phyloP scores from a whole-genome alignment of 371 early-diverging fungal genomes.

The Mortierella polycephala region DNA sequence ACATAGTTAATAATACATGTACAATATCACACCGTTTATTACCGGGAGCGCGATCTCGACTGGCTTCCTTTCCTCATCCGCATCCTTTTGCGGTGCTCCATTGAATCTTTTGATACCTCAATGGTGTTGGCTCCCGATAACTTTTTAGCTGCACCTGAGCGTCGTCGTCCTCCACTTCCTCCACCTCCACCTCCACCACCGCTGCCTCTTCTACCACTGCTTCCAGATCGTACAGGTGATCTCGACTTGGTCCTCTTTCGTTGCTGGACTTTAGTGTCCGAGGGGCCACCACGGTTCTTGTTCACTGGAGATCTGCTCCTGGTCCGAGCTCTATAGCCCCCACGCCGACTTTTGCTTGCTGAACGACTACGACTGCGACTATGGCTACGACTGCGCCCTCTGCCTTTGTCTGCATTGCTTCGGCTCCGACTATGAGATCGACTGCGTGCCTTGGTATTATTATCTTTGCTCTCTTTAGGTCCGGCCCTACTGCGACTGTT shows the following conservation, averaged over 20 bases:
- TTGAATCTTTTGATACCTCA: slow-evolving; percentile 30
- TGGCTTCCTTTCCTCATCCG: slow-evolving; percentile 23
- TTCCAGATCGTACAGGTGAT: slow-evolving; percentile 24
- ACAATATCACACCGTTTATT: background rate
- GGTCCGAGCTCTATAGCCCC: slow-evolving; percentile 13
- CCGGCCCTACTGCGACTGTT: slow-evolving; percentile 2
- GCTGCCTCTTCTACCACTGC: slow-evolving; percentile 10
- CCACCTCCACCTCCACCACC: slow-evolving; percentile 25
- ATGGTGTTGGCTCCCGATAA: slow-evolving; percentile 31
- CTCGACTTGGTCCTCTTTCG: slow-evolving; percentile 24
- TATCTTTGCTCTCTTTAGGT: slow-evolving; percentile 7
- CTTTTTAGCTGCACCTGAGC: slow-evolving; percentile 14
- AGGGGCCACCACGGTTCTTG: slow-evolving; percentile 10
- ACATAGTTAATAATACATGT: slow-evolving; percentile 6
- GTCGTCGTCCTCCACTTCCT: slow-evolving; percentile 11
- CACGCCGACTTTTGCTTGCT: slow-evolving; percentile 1
- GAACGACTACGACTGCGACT: slow-evolving; percentile 4
- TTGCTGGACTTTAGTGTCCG: slow-evolving; percentile 17
- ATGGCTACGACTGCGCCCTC: slow-evolving; percentile 17
- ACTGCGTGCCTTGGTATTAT: slow-evolving; percentile 8
- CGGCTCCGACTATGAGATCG: slow-evolving; percentile 19
- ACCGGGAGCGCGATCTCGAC: slow-evolving; percentile 28
- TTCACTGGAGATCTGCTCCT: slow-evolving; percentile 24
- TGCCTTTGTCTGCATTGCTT: slow-evolving; percentile 5
- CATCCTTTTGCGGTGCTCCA: slow-evolving; percentile 36